Conservation (phyloP, 2,329 filamentous ascomycete genomes). For the Atkinsonella hypoxylon region DNA sequence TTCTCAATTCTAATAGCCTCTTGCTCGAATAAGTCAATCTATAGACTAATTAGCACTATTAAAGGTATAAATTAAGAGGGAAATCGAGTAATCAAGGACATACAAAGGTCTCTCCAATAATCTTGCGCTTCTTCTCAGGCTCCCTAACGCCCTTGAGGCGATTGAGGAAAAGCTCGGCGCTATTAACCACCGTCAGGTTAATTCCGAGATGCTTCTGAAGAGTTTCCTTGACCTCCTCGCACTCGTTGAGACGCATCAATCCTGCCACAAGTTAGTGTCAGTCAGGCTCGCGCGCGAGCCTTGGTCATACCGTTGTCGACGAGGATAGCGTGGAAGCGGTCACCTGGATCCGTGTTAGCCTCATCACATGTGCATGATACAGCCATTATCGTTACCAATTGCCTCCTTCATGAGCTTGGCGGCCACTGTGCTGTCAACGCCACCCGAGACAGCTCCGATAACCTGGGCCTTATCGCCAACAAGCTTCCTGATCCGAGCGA, state of each 20-base stretch:
- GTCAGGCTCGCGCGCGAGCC: constrained; percentile 18
- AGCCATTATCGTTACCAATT: too few relatives aligned
- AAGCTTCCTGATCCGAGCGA: constrained; percentile 64
- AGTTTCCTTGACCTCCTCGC: constrained; percentile 66
- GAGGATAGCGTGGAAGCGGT: constrained; percentile 52
- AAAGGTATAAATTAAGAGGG: too few relatives aligned
- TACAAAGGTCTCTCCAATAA: constrained; percentile 48
- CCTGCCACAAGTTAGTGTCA: constrained; percentile 12
- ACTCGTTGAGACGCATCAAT: constrained; percentile 77
- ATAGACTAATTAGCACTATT: constrained; percentile 48
- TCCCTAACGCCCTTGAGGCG: constrained; percentile 63
- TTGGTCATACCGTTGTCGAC: constrained; percentile 56
- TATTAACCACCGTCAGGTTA: constrained; percentile 81
- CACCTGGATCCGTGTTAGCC: too few relatives aligned
- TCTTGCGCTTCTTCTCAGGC: constrained; percentile 79
- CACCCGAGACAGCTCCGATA: constrained; percentile 51
- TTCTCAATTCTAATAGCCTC: constrained; percentile 60
- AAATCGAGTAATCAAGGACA: neutral
- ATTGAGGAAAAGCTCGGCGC: constrained; percentile 61
- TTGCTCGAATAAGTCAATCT: constrained; percentile 60
- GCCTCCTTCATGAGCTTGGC: constrained; percentile 78
- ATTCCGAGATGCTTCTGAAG: constrained; percentile 72
- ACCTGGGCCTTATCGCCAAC: constrained; percentile 78
- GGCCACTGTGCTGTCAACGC: constrained; percentile 82
- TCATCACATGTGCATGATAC: too few relatives aligned